Percentiles rank a stretch among this genome's conserved stretches.
Conservation (phyloP, 768 basidiomycete species). For the Kwoniella botswanensis region DNA sequence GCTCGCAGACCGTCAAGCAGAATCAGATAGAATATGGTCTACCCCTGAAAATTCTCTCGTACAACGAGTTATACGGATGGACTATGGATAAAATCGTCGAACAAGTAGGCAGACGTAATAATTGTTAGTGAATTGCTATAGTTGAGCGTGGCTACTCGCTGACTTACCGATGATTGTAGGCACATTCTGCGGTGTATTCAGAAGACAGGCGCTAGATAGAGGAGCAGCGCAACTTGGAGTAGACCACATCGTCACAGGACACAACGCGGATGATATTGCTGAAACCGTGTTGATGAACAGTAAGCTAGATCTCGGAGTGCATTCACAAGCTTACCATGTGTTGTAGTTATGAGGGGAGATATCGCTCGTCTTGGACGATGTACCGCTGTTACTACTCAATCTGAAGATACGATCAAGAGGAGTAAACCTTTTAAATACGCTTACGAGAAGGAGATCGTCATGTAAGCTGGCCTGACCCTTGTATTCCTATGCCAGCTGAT, state of each 20-base stretch:
- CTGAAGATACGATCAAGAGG: conserved; percentile 93
- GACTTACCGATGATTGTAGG: conserved; percentile 46
- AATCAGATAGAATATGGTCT: conserved; percentile 95
- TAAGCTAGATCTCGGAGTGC: conserved; percentile 59
- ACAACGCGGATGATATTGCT: conserved; percentile 98
- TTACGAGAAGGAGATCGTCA: conserved; percentile 99
- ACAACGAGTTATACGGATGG: conserved; percentile 97
- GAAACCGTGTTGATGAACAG: conserved; percentile 99
- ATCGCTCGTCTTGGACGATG: conserved; percentile 92
- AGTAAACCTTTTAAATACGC: conserved; percentile 99
- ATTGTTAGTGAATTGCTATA: conserved; percentile 64
- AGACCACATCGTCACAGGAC: conserved; percentile 97
- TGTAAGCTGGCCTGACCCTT: conserved; percentile 64
- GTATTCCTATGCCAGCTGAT: neutral
- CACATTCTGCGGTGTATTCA: conserved; percentile 98
- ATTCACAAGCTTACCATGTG: neutral
- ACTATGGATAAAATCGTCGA: conserved; percentile 97
- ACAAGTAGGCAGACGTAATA: conserved; percentile 95
- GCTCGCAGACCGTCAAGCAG: conserved; percentile 85
- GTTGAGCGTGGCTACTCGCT: neutral
- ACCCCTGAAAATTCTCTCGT: conserved; percentile 93
- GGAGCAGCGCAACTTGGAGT: conserved; percentile 86
- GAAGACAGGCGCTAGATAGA: conserved; percentile 92
- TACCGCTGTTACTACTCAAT: conserved; percentile 91
- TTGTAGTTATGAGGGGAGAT: conserved; percentile 92